Evolutionary conservation across 306 rosid genomes (phyloP).

Genomic region (Malus orientalis): DNA sequence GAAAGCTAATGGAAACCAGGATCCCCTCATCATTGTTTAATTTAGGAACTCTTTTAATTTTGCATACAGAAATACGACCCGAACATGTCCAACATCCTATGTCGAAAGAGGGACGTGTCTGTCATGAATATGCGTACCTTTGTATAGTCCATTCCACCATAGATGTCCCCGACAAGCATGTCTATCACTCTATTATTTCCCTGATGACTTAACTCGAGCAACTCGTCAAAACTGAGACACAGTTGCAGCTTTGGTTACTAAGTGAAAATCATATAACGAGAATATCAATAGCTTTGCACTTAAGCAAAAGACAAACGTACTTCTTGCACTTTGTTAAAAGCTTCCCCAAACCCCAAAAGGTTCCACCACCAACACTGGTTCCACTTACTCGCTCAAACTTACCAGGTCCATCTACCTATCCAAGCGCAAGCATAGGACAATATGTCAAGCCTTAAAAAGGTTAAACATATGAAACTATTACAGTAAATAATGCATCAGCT

Average conservation of each 20-base stretch:
- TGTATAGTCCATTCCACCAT: conserved; percentile 78
- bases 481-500: not conserved
- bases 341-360: conserved; percentile 97
- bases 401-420: conserved; percentile 86
- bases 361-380: conserved; percentile 94
- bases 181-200: conserved; percentile 90
- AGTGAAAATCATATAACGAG: conserved; percentile 7
- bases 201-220: conserved; percentile 80
- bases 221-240: conserved; percentile 76
- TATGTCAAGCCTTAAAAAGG: not conserved
- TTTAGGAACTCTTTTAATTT: not conserved
- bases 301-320: conserved; percentile 23
- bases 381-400: conserved; percentile 94
- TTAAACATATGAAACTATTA: conserved; percentile 8
- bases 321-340: conserved; percentile 83
- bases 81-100: not conserved
- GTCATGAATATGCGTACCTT: conserved; percentile 46
- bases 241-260: conserved; percentile 4
- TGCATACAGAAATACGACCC: not conserved
- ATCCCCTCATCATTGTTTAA: not conserved
- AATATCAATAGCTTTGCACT: conserved; percentile 7
- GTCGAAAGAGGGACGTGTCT: conserved; percentile 7
- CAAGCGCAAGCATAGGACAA: conserved; percentile 15
- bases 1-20: not conserved
- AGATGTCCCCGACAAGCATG: conserved; percentile 97